Conservation (phyloP, 208 protist genomes). For the Crithidia expoeki region DNA sequence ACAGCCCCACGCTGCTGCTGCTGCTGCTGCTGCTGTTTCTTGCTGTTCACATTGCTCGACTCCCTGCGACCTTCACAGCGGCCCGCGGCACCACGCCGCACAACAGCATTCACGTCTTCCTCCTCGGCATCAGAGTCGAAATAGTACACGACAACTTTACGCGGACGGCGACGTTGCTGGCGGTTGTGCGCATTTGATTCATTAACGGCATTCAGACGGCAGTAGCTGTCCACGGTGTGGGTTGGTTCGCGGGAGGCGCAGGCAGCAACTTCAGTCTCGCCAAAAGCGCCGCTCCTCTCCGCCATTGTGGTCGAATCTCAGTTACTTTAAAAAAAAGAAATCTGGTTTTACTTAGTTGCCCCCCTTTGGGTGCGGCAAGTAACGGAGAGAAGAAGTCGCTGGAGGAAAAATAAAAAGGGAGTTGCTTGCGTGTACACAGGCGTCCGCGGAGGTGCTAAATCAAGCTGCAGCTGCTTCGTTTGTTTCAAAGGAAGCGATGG, state of each 20-base stretch:
- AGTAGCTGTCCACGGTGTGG: neutral
- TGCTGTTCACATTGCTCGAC: too few relatives aligned
- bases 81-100: neutral
- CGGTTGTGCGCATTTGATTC: neutral
- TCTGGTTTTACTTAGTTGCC: neutral
- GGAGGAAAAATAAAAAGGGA: too few relatives aligned
- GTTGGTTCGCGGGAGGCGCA: conserved; percentile 8
- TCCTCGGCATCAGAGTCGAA: conserved; percentile 25
- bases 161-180: conserved; percentile 23
- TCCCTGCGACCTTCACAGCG: neutral
- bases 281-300: neutral
- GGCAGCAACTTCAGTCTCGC: neutral
- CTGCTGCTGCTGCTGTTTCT: neutral
- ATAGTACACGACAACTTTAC: conserved; percentile 39
- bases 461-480: too few relatives aligned
- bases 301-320: conserved; percentile 1
- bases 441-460: too few relatives aligned
- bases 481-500: too few relatives aligned
- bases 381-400: too few relatives aligned
- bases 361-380: neutral
- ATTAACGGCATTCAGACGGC: neutral
- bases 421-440: too few relatives aligned
- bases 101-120: neutral
- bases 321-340: neutral
- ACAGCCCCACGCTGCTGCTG: neutral